These are phyloP conservation scores for Pterocarpus macrocarpus DNA, from an alignment of 306 rosid genomes.

Conservation along the genomic window DNA sequence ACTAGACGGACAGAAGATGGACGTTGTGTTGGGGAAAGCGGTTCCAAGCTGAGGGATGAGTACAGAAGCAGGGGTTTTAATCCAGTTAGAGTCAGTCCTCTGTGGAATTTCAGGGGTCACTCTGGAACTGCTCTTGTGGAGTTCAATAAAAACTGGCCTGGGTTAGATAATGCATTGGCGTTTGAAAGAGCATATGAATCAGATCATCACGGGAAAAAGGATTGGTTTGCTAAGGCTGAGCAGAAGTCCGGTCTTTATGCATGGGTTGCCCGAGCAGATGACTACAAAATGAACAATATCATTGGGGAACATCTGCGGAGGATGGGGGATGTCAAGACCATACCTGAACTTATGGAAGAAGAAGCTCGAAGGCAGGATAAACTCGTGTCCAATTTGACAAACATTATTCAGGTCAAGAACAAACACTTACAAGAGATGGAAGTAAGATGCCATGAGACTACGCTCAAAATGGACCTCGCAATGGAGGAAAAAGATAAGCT, in stretches of 20 bases:
- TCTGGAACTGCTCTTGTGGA: conserved; percentile 89
- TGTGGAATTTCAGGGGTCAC: conserved; percentile 92
- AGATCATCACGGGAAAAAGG: conserved; percentile 82
- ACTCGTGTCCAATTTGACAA: conserved; percentile 79
- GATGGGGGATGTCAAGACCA: conserved; percentile 82
- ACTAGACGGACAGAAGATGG: conserved; percentile 71
- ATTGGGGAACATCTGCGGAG: conserved; percentile 85
- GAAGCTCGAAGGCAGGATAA: conserved; percentile 85
- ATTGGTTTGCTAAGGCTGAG: conserved; percentile 62
- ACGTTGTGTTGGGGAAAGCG: conserved; percentile 83
- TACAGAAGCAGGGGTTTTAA: conserved; percentile 85
- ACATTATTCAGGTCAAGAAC: conserved; percentile 72
- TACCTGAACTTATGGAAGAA: conserved; percentile 86
- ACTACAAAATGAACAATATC: conserved; percentile 65
- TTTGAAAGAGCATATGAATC: conserved; percentile 86
- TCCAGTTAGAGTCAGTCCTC: conserved; percentile 79
- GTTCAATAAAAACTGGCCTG: conserved; percentile 91
- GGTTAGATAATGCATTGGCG: conserved; percentile 85
- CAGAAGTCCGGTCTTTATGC: conserved; percentile 81
- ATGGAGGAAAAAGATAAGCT: conserved; percentile 78
- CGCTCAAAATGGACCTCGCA: conserved; percentile 53
- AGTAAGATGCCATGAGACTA: conserved; percentile 76
- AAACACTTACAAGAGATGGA: conserved; percentile 76
- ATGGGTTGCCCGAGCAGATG: conserved; percentile 96
- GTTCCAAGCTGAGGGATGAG: conserved; percentile 92